Base-by-base conservation (phyloP, 2,329 filamentous ascomycete genomes). In the Microdochium bolleyi region DNA sequence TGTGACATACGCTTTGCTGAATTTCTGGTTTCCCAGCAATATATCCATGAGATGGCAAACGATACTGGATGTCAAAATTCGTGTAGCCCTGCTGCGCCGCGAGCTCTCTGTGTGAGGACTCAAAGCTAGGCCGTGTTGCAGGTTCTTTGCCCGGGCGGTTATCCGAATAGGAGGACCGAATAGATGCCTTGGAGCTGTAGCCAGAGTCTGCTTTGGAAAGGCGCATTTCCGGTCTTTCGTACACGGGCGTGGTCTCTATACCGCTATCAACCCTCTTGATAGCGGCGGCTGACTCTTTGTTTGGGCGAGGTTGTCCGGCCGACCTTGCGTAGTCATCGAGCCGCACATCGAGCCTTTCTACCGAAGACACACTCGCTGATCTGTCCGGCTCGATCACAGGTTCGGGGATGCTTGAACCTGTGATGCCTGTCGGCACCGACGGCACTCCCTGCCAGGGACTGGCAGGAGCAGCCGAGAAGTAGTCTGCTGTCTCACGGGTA, bases 361-460 rank as follows among this genome's bases (percentile, higher is more conserved):
- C 27, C 24, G 3, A n/a, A 30, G 24, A 32, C 24, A 30, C 13
- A 27, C 11, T 24, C 34, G 14, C 34, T 16, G 34, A 5, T 14
- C 3, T 16, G 13, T 16, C 7, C 7, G n/a, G 4, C 64, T 60
- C 13, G 56, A 25, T 50, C 64, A 59, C 53, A 38, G 7, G 8
- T 34, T 34, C 8, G 14, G 8, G 8, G 30, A 8, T 34, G 14
- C 14, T 14, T 8, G 30, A 4, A 14, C 34, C 34, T 5, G 34
- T 19, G n/a, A 14, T 38, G 7, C 5, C 16, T 14, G n/a, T 41
- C 14, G 37, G 14, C 37, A 41, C 19, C 7, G 5, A 14, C 14
- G 13, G 14, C 37, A 14, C 37, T 41, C 11, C 27, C 11, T 4
- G 19, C 13, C 37, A 41, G 16, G 16, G 8, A 19, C 19, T 46